Evolutionary conservation across 371 early-diverging fungal genomes (phyloP).

Genomic region (Mortierella polycephala): DNA sequence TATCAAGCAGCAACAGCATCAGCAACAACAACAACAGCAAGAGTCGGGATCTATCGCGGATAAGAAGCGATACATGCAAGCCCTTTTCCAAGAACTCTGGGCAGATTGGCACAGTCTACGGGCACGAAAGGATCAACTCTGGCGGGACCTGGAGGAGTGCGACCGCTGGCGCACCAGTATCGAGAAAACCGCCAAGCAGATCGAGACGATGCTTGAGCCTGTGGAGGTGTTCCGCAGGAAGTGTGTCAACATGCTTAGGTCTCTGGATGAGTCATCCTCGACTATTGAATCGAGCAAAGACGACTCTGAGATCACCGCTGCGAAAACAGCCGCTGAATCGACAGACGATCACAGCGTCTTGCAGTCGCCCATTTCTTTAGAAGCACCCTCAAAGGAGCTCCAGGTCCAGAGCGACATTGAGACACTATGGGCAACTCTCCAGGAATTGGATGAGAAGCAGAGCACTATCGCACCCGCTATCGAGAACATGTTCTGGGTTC

Average conservation of each 20-base stretch:
- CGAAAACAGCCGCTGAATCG: neutral
- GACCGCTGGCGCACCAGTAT: constrained; percentile 45
- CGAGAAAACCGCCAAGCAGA: constrained; percentile 49
- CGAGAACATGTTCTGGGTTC: constrained; percentile 55
- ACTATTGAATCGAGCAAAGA: neutral
- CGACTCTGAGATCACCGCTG: too few relatives aligned
- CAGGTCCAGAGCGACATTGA: constrained; percentile 23
- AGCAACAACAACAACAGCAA: neutral
- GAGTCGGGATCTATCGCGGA: constrained; percentile 37
- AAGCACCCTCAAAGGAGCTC: neutral
- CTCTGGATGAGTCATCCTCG: constrained; percentile 15
- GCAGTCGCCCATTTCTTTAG: neutral
- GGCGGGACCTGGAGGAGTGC: constrained; percentile 44
- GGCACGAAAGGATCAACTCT: constrained; percentile 46
- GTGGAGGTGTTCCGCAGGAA: constrained; percentile 45
- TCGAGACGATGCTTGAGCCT: constrained; percentile 51
- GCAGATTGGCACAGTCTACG: constrained; percentile 24
- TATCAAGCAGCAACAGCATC: constrained; percentile 16
- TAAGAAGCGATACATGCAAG: constrained; percentile 29
- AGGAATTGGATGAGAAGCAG: constrained; percentile 52
- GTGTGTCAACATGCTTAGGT: constrained; percentile 36
- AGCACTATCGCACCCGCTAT: constrained; percentile 27
- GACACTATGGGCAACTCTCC: constrained; percentile 25
- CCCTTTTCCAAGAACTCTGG: constrained; percentile 25
- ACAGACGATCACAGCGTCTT: neutral